These are phyloP conservation scores for Seminavis robusta DNA, from an alignment of 108 stramenopile genomes.

Conservation along the genomic window DNA sequence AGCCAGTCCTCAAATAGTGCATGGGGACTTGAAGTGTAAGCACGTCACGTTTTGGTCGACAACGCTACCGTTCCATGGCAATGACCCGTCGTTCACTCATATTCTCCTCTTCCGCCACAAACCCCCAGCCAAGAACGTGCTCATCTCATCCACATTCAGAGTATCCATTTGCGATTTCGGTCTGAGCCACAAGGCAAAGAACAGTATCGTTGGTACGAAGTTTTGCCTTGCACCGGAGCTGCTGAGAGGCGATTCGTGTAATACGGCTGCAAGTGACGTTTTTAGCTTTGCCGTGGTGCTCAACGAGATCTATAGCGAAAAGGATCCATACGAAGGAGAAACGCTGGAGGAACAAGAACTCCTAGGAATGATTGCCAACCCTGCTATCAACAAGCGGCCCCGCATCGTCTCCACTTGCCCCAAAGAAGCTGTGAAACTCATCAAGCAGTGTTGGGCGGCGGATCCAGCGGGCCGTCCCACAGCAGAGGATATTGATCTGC, in stretches of 20 bases:
- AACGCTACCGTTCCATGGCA: slow-evolving; percentile 30
- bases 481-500: slow-evolving; percentile 22
- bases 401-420: slow-evolving; percentile 12
- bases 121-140: slow-evolving; percentile 25
- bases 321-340: slow-evolving; percentile 37
- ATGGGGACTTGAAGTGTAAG: slow-evolving; percentile 50
- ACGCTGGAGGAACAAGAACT: slow-evolving; percentile 3
- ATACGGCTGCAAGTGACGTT: slow-evolving; percentile 36
- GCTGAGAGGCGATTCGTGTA: slow-evolving; percentile 23
- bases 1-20: slow-evolving; percentile 42
- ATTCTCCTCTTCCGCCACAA: no score
- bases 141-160: no score
- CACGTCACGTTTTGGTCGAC: slow-evolving; percentile 43
- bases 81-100: no score
- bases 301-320: slow-evolving; percentile 30
- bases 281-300: slow-evolving; percentile 39
- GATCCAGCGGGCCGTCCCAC: slow-evolving; percentile 25
- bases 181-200: slow-evolving; percentile 27
- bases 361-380: slow-evolving; percentile 19
- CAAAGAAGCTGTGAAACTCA: slow-evolving; percentile 8
- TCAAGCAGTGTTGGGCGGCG: slow-evolving; percentile 23
- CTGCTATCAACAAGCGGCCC: slow-evolving; percentile 25
- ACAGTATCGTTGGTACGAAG: slow-evolving; percentile 64
- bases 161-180: slow-evolving; percentile 56
- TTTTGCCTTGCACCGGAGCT: slow-evolving; percentile 94